Conservation (phyloP, 2,329 filamentous ascomycete species). For the Neurospora sp. region DNA sequence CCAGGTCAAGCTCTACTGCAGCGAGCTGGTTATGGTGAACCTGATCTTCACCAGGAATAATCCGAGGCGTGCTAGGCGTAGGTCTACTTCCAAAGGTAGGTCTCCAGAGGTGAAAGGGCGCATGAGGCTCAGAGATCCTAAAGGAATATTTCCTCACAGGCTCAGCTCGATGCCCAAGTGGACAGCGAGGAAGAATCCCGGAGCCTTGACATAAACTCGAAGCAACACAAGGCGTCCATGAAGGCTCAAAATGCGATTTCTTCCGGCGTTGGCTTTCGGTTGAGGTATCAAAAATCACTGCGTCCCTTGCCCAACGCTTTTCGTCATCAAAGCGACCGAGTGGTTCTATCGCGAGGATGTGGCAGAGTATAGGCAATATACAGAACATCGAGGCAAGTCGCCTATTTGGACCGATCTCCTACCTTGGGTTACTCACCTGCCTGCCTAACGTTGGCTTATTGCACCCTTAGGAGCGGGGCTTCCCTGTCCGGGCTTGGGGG, state of each 20-base stretch:
- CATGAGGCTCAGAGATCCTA: neutral
- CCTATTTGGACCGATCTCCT: neutral
- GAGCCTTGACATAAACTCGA: neutral
- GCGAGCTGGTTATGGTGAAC: neutral
- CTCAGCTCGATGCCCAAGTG: neutral
- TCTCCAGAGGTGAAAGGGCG: neutral
- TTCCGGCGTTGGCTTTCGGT: neutral
- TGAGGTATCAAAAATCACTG: neutral
- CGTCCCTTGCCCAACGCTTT: neutral
- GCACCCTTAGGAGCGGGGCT: neutral
- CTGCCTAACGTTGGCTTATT: neutral
- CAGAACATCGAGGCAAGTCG: neutral
- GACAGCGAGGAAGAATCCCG: neutral
- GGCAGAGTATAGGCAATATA: neutral
- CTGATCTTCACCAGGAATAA: neutral
- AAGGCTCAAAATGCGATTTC: neutral
- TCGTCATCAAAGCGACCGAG: neutral
- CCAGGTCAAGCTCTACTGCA: neutral
- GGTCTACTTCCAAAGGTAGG: neutral
- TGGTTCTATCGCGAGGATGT: neutral
- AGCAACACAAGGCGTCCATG: neutral
- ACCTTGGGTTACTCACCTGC: neutral
- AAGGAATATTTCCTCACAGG: neutral
- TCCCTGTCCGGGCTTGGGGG: neutral
- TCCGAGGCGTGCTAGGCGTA: neutral